These are phyloP conservation scores for Agroathelia rolfsii DNA, from an alignment of 1,284 basidiomycete genomes.

Conservation along the genomic window DNA sequence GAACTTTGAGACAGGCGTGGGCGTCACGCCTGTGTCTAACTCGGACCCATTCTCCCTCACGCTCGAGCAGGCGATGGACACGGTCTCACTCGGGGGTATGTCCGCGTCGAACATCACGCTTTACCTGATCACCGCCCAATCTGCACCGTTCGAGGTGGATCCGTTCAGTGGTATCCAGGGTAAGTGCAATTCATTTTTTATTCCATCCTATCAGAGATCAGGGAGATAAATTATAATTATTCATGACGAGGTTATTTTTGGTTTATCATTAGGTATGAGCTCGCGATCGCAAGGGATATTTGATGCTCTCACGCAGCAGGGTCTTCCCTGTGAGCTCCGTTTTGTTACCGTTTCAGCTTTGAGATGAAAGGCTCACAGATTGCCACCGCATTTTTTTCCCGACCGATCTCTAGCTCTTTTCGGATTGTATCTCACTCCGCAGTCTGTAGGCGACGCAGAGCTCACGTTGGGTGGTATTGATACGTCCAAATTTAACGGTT, in stretches of 20 bases:
- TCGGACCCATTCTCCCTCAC: constrained; percentile 31
- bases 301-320: constrained; percentile 32
- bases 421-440: constrained; percentile 40
- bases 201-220: no score
- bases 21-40: constrained; percentile 43
- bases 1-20: constrained; percentile 43
- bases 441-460: constrained; percentile 38
- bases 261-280: constrained; percentile 32
- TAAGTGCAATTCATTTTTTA: constrained; percentile 15
- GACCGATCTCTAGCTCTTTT: constrained; percentile 31
- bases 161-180: constrained; percentile 48
- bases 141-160: constrained; percentile 37
- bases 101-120: constrained; percentile 26
- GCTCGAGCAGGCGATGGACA: constrained; percentile 32
- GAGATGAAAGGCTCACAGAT: neutral
- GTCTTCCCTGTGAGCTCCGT: constrained; percentile 32
- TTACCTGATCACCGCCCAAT: constrained; percentile 42
- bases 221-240: no score
- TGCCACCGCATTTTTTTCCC: neutral
- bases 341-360: no score
- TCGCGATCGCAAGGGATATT: constrained; percentile 40
- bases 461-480: constrained; percentile 45
- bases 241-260: constrained; percentile 1
- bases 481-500: constrained; percentile 38
- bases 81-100: constrained; percentile 36